Conservation (phyloP, 139 green algal genomes). For the Tetradesmus obliquus region DNA sequence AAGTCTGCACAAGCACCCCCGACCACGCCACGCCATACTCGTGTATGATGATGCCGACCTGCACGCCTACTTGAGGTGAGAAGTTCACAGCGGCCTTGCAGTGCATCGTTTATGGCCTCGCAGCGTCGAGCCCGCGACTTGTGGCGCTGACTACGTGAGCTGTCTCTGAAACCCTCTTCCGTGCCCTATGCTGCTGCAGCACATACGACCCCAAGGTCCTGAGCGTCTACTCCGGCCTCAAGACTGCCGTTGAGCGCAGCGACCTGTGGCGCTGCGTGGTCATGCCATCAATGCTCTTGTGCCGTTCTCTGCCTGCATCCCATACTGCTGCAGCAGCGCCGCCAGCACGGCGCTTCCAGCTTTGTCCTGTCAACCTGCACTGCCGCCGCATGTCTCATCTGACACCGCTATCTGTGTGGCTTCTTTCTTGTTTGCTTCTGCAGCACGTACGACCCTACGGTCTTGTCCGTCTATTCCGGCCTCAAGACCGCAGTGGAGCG, state of each 20-base stretch:
- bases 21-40: constrained; percentile 2
- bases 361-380: background rate
- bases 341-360: background rate
- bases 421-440: background rate
- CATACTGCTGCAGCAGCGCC: background rate
- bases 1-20: too few relatives aligned
- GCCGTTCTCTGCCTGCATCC: constrained; percentile 39
- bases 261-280: constrained; percentile 50
- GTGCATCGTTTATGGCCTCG: background rate
- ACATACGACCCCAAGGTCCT: constrained; percentile 28
- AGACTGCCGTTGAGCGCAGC: constrained; percentile 40
- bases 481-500: constrained; percentile 45
- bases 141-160: too few relatives aligned
- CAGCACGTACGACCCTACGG: constrained; percentile 21
- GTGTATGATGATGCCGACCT: constrained; percentile 46
- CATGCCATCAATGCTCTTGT: constrained; percentile 31
- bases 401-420: too few relatives aligned
- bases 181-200: background rate
- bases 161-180: too few relatives aligned
- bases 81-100: background rate
- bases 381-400: background rate
- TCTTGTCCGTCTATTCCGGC: constrained; percentile 29
- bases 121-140: too few relatives aligned
- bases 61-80: constrained; percentile 24
- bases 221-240: constrained; percentile 27